Conservation (phyloP, 75 land plant genomes). For the Cupressus sempervirens region DNA sequence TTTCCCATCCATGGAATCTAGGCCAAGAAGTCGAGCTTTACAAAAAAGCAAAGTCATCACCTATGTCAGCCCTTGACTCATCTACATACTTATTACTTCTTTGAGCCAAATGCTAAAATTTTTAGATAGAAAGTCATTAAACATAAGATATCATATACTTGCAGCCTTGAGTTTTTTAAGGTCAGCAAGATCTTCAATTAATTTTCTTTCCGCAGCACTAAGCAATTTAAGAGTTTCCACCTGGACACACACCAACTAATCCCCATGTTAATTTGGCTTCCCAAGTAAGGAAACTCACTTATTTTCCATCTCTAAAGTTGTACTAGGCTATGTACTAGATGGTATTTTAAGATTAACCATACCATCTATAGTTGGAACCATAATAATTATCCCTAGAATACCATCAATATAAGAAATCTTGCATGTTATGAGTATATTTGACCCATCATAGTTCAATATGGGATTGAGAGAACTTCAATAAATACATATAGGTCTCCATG, state of each 20-base stretch:
- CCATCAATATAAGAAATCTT: slow-evolving; percentile 89
- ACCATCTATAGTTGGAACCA: slow-evolving; percentile 97
- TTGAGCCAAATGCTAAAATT: not conserved
- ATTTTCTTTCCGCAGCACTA: slow-evolving; percentile 78
- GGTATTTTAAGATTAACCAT: slow-evolving; percentile 88
- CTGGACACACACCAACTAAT: slow-evolving; percentile 87
- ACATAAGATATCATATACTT: slow-evolving; percentile 14
- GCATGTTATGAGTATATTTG: slow-evolving; percentile 82
- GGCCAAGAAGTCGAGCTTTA: too few species aligned
- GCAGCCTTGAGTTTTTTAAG: slow-evolving; percentile 66
- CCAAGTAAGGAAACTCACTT: slow-evolving; percentile 88
- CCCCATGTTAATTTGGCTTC: slow-evolving; percentile 78
- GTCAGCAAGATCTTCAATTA: slow-evolving; percentile 80
- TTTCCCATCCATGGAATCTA: too few species aligned
- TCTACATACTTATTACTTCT: not conserved
- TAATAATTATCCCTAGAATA: too few species aligned
- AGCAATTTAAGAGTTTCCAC: slow-evolving; percentile 91
- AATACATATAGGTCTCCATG: slow-evolving; percentile 94
- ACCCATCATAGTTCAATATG: slow-evolving; percentile 84
- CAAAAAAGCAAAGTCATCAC: too few species aligned
- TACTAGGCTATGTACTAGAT: slow-evolving; percentile 89
- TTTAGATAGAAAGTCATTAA: not conserved
- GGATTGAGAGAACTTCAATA: slow-evolving; percentile 76
- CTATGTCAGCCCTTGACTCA: too few species aligned
- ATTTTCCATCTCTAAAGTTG: slow-evolving; percentile 93